Evolutionary conservation across 1,284 basidiomycete genomes (phyloP), one percentile per base, ranked within the genome.

Genomic region (Phellinidium pouzarii): DNA sequence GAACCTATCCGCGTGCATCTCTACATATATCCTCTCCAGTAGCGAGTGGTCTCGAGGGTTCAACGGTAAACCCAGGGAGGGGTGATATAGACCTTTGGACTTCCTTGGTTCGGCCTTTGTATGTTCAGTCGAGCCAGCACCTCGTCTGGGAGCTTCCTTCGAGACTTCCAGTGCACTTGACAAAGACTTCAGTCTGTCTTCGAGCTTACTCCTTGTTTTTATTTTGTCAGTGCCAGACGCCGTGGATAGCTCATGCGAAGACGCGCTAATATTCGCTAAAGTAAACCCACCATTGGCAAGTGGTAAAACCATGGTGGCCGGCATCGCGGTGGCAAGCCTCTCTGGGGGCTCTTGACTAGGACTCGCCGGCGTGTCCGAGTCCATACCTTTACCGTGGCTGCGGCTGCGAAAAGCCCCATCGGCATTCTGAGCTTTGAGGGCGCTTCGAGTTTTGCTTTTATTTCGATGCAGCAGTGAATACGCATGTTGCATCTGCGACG

Each of bases 31-130:
- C 43, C 67, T 66, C 58, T 82, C 77, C 20, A 87, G 68, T 17
- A 84, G 58, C 0, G 74, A 73, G 61, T 87, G 84, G 58, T 87
- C 82, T n/a, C 80, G 71, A 3, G 83, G 84, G 60, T 86, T 79
- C 4, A 61, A 58, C 0, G 76, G 72, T 2, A 68, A 61, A 48
- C 68, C 70, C 9, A 68, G 63, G 51, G 63, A 57, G 5, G 68
- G 68, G 20, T 66, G 61, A 27, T 71, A 61, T 48, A 75, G 38
- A 36, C 27, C 22, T 20, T 19, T 45, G n/a, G 54, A 42, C 19
- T 38, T 49, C 47, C 20, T 38, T 14, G 40, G 46, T n/a, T 36
- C 26, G 14, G 7, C 25, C n/a, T 17, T 31, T 8, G 3, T n/a
- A n/a, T 17, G 11, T 19, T 19, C 20, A n/a, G n/a, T 19, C 29